Base-by-base conservation (phyloP, 208 protist genomes). In the Leishmania aethiopica region DNA sequence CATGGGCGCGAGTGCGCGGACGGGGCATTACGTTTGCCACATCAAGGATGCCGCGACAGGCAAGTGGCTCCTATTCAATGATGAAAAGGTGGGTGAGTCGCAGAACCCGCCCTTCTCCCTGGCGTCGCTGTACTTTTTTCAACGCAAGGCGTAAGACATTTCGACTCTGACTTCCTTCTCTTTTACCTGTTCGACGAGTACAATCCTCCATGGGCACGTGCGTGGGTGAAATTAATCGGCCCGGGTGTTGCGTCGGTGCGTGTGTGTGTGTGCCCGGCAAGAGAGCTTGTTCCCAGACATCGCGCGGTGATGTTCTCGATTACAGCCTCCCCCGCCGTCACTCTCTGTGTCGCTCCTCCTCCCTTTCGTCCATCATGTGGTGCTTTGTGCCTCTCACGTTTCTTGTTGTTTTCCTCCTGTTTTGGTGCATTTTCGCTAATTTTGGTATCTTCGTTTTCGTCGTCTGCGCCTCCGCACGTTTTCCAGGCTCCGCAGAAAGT, bases 21-120 rank as follows among this genome's bases (percentile, higher is more conserved):
- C 84, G 22, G 97, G 97, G 42, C 97, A 98, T 80, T 98, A 98
- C 83, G 95, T 98, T 40, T 96, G 92, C 82, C 95, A 98, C 86
- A 84, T 98, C 51, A 91, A 95, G 79, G 93, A 97, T 79, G 75
- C 74, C 2, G 81, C 86, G 2, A 94, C 80, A 0, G 88, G 92
- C 28, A 72, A 94, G 73, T 99, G 98, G 98, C 69, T 99, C 11
- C 82, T 99, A 35, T 99, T 98, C 84, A 99, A 99, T 88, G 98
- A 99, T 86, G 92, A 98, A 59, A 98, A 99, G 80, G 97, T 99
- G 0, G 96, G 93, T 25, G 69, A 90, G 37, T 98, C 96, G 75
- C 77, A 94, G 77, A 85, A 95, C 13, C 96, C 97, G n/a, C 96
- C 97, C 17, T 95, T 98, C 78, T 92, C 94, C 15, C 86, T 98